Evolutionary conservation across 2,329 filamentous ascomycete species (phyloP).

Genomic region (Clonostachys rosea): DNA sequence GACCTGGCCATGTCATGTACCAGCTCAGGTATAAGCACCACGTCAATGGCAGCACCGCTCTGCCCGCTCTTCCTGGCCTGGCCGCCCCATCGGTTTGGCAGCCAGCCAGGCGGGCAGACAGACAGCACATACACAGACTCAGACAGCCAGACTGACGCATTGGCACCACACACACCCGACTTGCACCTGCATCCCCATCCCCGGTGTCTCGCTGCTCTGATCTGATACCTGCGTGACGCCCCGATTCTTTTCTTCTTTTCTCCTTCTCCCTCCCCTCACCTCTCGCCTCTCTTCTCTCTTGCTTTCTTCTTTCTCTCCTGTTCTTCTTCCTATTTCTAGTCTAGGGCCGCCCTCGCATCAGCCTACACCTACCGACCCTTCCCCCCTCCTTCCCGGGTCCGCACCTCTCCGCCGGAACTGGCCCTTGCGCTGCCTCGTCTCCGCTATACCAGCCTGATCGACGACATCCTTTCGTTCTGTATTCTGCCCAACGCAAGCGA

Average conservation of each 20-base stretch:
- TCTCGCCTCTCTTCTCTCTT: neutral
- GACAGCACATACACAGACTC: too few species aligned
- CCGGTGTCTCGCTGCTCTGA: neutral
- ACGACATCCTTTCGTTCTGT: neutral
- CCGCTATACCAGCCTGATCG: neutral
- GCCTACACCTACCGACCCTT: too few species aligned
- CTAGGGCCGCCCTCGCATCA: neutral
- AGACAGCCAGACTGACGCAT: too few species aligned
- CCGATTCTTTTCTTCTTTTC: too few species aligned
- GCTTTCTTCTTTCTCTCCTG: neutral
- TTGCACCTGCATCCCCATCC: neutral
- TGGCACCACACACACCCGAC: neutral
- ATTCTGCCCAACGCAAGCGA: neutral
- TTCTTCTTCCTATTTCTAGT: neutral
- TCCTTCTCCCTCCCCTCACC: too few species aligned
- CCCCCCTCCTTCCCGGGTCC: neutral
- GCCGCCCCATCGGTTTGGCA: too few species aligned
- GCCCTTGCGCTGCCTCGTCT: neutral
- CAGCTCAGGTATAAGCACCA: too few species aligned
- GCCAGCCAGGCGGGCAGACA: too few species aligned
- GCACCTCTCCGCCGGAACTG: conserved; percentile 1
- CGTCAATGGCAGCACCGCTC: too few species aligned
- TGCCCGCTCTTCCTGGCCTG: too few species aligned
- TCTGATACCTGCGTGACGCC: too few species aligned
- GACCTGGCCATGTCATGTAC: too few species aligned